phyloP scores from a whole-genome alignment of 2,329 filamentous ascomycete species.

The Emergomyces orientalis region DNA sequence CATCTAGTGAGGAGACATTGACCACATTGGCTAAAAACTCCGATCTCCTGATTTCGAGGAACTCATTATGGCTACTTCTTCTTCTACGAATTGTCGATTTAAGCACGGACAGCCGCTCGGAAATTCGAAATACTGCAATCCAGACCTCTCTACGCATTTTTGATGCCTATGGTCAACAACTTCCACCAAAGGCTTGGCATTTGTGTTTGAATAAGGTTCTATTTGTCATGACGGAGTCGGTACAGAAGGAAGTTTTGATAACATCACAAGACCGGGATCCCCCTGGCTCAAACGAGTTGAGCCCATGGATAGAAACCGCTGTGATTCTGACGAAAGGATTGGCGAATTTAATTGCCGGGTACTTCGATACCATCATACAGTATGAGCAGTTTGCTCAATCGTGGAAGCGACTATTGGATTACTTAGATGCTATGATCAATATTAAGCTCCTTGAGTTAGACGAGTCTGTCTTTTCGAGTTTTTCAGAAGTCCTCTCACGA shows the following conservation, averaged over 20 bases:
- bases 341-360: conserved; percentile 63
- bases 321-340: conserved; percentile 65
- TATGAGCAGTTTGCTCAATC: conserved; percentile 59
- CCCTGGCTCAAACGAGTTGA: conserved; percentile 24
- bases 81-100: conserved; percentile 32
- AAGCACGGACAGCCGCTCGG: conserved; percentile 31
- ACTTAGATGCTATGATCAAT: conserved; percentile 56
- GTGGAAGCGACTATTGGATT: conserved; percentile 64
- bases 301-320: conserved; percentile 64
- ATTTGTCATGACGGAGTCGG: conserved; percentile 64
- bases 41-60: conserved; percentile 48
- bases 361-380: conserved; percentile 61
- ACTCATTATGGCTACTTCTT: conserved; percentile 29
- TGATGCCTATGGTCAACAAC: conserved; percentile 75
- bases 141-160: conserved; percentile 88
- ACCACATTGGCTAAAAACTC: conserved; percentile 50
- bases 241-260: conserved; percentile 45
- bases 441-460: conserved; percentile 60
- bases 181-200: conserved; percentile 71
- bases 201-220: conserved; percentile 72
- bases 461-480: conserved; percentile 59
- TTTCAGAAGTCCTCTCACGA: conserved; percentile 51
- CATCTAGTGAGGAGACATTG: conserved; percentile 48
- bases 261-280: conserved; percentile 15
- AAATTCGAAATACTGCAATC: conserved; percentile 55